A percentile compares a stretch with the other conserved stretches of the same genome.
phyloP scores from a whole-genome alignment of 768 basidiomycete species.

The Hypholoma fasciculare region DNA sequence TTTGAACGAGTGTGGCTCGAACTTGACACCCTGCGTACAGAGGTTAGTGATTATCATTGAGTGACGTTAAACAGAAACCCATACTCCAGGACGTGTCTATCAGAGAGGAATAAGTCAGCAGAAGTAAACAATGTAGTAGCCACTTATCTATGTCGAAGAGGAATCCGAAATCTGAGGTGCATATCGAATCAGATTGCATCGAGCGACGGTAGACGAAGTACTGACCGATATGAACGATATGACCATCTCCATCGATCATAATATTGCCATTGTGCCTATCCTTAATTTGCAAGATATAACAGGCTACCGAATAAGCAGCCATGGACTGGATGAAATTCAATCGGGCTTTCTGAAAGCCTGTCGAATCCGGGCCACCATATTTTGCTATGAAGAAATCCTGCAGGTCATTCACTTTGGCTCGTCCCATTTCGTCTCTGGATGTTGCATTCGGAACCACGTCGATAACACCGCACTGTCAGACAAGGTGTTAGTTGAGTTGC shows the following conservation, averaged over 20 bases:
- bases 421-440: conserved; percentile 98
- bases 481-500: background rate
- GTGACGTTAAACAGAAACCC: conserved; percentile 15
- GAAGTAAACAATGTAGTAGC: conserved; percentile 3
- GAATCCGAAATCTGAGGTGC: conserved; percentile 84
- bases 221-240: conserved; percentile 94
- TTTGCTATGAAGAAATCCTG: conserved; percentile 92
- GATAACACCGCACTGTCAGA: conserved; percentile 87
- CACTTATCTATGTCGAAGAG: conserved; percentile 97
- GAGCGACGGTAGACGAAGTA: background rate
- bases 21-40: conserved; percentile 84
- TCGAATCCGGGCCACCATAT: conserved; percentile 88
- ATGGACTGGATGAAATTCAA: conserved; percentile 98
- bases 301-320: conserved; percentile 98
- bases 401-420: conserved; percentile 96
- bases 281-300: conserved; percentile 98
- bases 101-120: conserved; percentile 26
- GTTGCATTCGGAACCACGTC: conserved; percentile 98
- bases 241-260: conserved; percentile 98
- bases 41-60: conserved; percentile 1
- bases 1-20: conserved; percentile 98
- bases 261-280: conserved; percentile 99
- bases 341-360: conserved; percentile 89
- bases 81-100: conserved; percentile 68
- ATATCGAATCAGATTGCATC: conserved; percentile 2